phyloP scores from a whole-genome alignment of 345 rosid species.

The Nasturtium officinale region DNA sequence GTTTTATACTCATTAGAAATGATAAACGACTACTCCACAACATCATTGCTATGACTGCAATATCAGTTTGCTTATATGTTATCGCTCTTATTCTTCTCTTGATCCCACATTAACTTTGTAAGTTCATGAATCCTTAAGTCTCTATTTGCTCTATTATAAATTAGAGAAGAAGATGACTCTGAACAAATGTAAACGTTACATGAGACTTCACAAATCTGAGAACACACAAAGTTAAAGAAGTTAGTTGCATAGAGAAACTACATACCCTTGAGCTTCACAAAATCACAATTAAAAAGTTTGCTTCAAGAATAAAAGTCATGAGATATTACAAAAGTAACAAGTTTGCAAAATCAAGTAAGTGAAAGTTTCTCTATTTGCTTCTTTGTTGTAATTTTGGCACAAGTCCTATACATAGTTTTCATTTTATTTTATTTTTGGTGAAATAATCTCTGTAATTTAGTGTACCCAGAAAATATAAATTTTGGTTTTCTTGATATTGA shows the following conservation, averaged over 20 bases:
- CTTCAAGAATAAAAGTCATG: not conserved
- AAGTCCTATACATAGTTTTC: not conserved
- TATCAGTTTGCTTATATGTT: constrained; percentile 56
- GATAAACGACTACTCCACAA: constrained; percentile 62
- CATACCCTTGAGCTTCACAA: not conserved
- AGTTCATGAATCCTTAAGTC: not conserved
- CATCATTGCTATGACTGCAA: constrained; percentile 55
- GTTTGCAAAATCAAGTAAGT: not conserved
- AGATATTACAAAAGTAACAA: not conserved
- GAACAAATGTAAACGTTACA: constrained; percentile 1
- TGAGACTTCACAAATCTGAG: not conserved
- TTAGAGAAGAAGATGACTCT: not conserved
- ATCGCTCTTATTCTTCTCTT: constrained; percentile 65
- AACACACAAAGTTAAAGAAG: not conserved
- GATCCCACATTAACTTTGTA: constrained; percentile 58
- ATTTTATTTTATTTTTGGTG: not conserved
- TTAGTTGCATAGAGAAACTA: not conserved
- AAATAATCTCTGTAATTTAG: not conserved
- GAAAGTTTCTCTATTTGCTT: not conserved
- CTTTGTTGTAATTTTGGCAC: constrained; percentile 7
- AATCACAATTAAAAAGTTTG: not conserved
- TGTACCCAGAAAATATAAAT: not conserved
- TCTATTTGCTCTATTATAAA: not conserved
- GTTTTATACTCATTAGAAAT: constrained; percentile 74
- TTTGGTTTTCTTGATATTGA: too few species aligned